Conservation (phyloP, 1,284 basidiomycete species). For the Ceratobasidium sp. region DNA sequence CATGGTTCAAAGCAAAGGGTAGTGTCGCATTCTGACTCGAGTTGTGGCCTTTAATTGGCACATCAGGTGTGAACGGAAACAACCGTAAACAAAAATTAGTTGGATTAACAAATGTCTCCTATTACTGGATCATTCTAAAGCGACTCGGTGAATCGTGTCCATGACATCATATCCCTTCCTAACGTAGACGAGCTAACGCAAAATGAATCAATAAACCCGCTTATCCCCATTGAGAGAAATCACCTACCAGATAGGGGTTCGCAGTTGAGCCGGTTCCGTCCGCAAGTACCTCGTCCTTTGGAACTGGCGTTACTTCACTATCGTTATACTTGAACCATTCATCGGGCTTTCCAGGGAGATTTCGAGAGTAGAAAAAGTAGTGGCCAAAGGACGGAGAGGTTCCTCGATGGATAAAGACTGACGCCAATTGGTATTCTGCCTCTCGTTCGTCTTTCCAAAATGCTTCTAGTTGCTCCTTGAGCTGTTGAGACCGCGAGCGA, state of each 20-base stretch:
- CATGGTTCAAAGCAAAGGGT: neutral
- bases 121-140: constrained; percentile 13
- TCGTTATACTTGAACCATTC: constrained; percentile 97
- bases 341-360: constrained; percentile 75
- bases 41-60: neutral
- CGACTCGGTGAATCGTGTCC: constrained; percentile 70
- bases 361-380: constrained; percentile 87
- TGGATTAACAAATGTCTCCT: neutral
- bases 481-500: constrained; percentile 58
- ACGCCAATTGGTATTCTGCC: constrained; percentile 88
- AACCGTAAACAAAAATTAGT: constrained; percentile 6
- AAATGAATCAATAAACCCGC: neutral
- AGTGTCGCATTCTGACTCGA: neutral
- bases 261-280: constrained; percentile 82
- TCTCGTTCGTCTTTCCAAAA: constrained; percentile 76
- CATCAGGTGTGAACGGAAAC: neutral
- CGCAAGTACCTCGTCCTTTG: constrained; percentile 77
- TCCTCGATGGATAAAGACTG: constrained; percentile 96
- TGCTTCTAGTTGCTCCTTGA: constrained; percentile 75
- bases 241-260: constrained; percentile 79
- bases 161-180: constrained; percentile 75
- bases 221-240: neutral
- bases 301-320: constrained; percentile 74
- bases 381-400: constrained; percentile 83
- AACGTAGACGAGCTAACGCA: constrained; percentile 74